Conservation (phyloP, 345 rosid species). For the Citrus glauca region DNA sequence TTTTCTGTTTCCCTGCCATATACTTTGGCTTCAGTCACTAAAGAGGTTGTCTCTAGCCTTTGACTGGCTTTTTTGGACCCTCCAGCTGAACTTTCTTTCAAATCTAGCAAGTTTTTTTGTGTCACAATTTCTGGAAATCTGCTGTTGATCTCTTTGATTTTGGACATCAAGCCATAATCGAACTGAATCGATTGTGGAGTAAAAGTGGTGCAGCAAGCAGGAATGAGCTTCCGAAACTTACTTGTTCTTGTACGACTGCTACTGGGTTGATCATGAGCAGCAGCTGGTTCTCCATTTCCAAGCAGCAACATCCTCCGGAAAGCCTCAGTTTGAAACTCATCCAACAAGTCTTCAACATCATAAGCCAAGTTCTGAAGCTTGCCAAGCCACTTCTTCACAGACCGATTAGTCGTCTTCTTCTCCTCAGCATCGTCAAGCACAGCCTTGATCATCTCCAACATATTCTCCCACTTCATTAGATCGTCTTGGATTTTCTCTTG, state of each 20-base stretch:
- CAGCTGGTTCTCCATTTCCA: not conserved
- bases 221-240: not conserved
- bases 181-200: not conserved
- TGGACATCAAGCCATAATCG: not conserved
- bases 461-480: too few relatives aligned
- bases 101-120: not conserved
- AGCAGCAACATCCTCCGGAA: not conserved
- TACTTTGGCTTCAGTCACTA: conserved; percentile 11
- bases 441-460: not conserved
- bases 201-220: not conserved
- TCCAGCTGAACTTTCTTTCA: not conserved
- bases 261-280: not conserved
- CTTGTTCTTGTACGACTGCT: not conserved
- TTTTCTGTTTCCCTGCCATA: conserved; percentile 18
- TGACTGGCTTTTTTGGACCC: not conserved
- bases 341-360: not conserved
- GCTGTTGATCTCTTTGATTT: not conserved
- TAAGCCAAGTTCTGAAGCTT: not conserved
- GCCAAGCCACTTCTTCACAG: not conserved
- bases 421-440: not conserved
- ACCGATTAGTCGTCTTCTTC: not conserved
- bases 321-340: not conserved
- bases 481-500: too few relatives aligned
- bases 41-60: not conserved
- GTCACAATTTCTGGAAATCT: conserved; percentile 2